A percentile compares a stretch with the other conserved stretches of the same genome.
Evolutionary conservation across 2,329 filamentous ascomycete genomes (phyloP).

Genomic region (Pseudogymnoascus sp.): DNA sequence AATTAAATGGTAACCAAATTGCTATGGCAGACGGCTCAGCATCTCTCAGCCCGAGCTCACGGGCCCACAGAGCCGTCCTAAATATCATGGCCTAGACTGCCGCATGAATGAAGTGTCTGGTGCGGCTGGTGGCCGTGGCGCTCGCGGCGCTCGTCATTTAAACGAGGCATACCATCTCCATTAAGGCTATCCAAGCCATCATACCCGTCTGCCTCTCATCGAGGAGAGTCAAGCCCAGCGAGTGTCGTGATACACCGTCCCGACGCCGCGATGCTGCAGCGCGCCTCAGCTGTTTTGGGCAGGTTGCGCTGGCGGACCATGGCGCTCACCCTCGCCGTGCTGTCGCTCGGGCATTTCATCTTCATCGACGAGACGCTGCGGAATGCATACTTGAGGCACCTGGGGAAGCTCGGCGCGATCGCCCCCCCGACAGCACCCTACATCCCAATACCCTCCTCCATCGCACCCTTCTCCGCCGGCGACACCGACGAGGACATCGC

Average conservation of each 20-base stretch:
- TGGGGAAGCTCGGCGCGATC: background rate
- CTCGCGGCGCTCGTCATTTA: background rate
- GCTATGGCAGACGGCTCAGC: too few species aligned
- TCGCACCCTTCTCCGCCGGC: background rate
- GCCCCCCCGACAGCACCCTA: background rate
- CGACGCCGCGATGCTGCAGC: background rate
- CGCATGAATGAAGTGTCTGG: background rate
- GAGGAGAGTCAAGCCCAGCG: background rate
- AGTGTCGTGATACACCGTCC: background rate
- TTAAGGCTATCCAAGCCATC: too few species aligned
- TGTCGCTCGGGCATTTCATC: background rate
- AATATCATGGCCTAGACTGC: too few species aligned
- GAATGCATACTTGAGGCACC: background rate
- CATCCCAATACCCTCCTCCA: background rate
- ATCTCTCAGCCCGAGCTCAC: too few species aligned
- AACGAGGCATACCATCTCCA: background rate
- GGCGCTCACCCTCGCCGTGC: background rate
- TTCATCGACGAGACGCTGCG: background rate
- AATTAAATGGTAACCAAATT: too few species aligned
- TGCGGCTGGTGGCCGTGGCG: background rate
- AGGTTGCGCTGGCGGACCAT: background rate
- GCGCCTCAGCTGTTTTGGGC: background rate
- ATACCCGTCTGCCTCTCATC: background rate
- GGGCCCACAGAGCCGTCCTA: too few species aligned
- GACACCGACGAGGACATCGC: constrained; percentile 29